Percentiles rank a stretch among this genome's conserved stretches.
phyloP scores from a whole-genome alignment of 2,329 filamentous ascomycete species.

The Lasiodiplodia citricola region DNA sequence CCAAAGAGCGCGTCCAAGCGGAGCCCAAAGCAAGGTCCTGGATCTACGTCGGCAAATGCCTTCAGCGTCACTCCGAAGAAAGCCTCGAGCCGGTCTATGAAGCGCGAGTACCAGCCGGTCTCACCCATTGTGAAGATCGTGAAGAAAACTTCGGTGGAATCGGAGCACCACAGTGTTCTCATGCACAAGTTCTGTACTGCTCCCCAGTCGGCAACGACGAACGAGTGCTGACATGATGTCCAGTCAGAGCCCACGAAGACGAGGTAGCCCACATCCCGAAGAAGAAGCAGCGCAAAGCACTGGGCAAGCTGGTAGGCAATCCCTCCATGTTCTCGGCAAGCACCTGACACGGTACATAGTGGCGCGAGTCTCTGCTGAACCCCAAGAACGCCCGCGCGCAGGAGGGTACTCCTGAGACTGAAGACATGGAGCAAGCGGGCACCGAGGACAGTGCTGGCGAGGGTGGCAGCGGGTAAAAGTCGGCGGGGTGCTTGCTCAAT shows the following conservation, averaged over 20 bases:
- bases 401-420: neutral
- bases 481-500: neutral
- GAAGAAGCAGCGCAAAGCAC: slow-evolving; percentile 10
- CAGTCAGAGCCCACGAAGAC: slow-evolving; percentile 3
- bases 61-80: neutral
- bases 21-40: neutral
- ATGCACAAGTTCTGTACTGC: slow-evolving; percentile 6
- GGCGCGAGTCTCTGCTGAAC: slow-evolving; percentile 11
- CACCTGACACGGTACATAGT: neutral
- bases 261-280: slow-evolving; percentile 7
- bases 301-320: slow-evolving; percentile 11
- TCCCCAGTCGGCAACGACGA: too few relatives aligned
- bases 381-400: slow-evolving; percentile 13
- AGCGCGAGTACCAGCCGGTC: slow-evolving; percentile 6
- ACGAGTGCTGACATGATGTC: neutral
- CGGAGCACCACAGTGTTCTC: neutral
- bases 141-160: neutral
- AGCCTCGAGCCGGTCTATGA: neutral
- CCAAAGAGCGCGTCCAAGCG: slow-evolving; percentile 1
- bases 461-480: neutral
- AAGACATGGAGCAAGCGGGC: neutral
- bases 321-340: neutral
- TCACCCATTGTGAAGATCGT: slow-evolving; percentile 3
- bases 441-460: neutral
- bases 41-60: neutral